Evolutionary conservation across 2,329 filamentous ascomycete genomes (phyloP), one percentile per base, ranked within the genome.

Genomic region (Cordyceps cicadae): DNA sequence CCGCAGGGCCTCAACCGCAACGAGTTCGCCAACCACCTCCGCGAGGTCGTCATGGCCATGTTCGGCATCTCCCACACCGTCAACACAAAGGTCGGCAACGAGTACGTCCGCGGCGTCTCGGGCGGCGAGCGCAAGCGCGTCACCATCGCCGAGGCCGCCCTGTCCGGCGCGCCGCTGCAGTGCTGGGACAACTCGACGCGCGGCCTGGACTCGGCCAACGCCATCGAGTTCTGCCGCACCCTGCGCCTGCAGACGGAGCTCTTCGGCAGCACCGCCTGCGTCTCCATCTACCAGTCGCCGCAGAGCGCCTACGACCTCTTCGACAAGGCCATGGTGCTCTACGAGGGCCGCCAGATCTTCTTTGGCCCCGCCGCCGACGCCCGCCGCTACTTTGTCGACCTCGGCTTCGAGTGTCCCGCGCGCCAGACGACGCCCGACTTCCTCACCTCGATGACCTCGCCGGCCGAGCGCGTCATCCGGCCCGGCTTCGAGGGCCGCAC

Each of bases 151-250:
- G 83, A 86, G 70, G 82, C 82, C 11, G 77, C 81, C 14, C 74
- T 86, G n/a, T 83, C 82, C 15, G 79, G 78, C 39, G 80, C 82
- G 2, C 82, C 82, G 11, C 73, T 86, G n/a, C 83, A 86, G 68
- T 85, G 82, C 76, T 86, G 83, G 83, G 83, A 90, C 68, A 90
- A 90, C 76, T 86, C 82, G 46, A 90, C 88, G 29, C 80, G 88
- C 74, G 87, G 87, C 73, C 77, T 90, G 37, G 88, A 91, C 73
- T 87, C 82, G 37, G 87, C 87, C 73, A 90, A 90, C 71, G 87
- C 88, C 57, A 81, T 90, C 62, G 87, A 90, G 71, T 90, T 90
- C 70, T 86, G 83, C 73, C 87, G 84, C 74, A 90, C 86, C 1
- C 76, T 91, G 9, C 82, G 86, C 43, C 77, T 87, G 55, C 81